These are phyloP conservation scores for Dysphania ambrosioides DNA, from an alignment of 148 eudicot species.

Conservation along the genomic window DNA sequence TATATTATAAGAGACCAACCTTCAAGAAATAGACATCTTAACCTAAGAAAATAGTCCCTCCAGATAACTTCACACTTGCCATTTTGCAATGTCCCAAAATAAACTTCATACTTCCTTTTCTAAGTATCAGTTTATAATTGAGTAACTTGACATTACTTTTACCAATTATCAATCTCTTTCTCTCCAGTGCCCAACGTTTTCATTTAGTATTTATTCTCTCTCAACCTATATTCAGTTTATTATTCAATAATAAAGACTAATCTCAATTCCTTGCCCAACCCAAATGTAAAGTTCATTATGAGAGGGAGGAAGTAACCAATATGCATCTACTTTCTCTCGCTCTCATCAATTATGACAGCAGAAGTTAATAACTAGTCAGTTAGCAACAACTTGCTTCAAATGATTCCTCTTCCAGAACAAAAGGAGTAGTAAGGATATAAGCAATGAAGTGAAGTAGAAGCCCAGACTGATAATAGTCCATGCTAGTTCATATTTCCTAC, in stretches of 20 bases:
- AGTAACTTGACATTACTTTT: neutral
- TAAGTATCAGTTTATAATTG: neutral
- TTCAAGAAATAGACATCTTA: neutral
- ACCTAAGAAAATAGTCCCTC: neutral
- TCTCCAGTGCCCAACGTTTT: neutral
- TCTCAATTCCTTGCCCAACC: neutral
- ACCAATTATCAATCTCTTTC: neutral
- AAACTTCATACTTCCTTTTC: neutral
- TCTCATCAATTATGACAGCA: neutral
- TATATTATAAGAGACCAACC: too few species aligned
- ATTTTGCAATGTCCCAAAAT: neutral
- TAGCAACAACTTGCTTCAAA: neutral
- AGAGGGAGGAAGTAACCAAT: neutral
- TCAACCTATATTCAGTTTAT: neutral
- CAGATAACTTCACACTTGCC: neutral
- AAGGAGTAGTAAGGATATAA: neutral
- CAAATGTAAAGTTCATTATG: neutral
- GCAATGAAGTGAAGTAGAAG: too few species aligned
- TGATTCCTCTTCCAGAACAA: neutral
- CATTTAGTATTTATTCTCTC: neutral
- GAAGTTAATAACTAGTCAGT: neutral
- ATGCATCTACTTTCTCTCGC: neutral
- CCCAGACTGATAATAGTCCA: too few species aligned
- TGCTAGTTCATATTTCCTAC: too few species aligned
- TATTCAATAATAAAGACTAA: neutral